Conservation (phyloP, 495 filamentous ascomycete genomes). For the Tuber indicum region DNA sequence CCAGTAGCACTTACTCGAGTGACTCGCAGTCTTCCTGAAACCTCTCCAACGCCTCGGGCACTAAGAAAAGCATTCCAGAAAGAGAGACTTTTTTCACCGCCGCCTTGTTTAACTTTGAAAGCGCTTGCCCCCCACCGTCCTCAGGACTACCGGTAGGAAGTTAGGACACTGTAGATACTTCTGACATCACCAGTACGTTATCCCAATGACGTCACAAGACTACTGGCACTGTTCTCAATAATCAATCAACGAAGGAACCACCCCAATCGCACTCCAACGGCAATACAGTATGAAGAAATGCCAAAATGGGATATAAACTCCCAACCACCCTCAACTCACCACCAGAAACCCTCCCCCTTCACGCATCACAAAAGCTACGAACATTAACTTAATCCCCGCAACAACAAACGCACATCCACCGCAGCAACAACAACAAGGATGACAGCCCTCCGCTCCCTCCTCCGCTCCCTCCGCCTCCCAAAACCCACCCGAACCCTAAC, state of each 20-base stretch:
- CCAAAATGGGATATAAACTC: not conserved
- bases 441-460: slow-evolving; percentile 16
- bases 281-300: not conserved
- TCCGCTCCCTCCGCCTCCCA: slow-evolving; percentile 6
- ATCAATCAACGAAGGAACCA: not conserved
- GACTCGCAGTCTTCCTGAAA: not conserved
- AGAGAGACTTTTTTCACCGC: not conserved
- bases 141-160: not conserved
- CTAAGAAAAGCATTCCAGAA: not conserved
- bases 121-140: not conserved
- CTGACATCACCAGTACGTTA: slow-evolving; percentile 6
- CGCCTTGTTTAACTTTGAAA: not conserved
- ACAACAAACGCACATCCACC: not conserved
- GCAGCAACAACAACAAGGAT: not conserved
- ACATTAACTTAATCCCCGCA: too few relatives aligned
- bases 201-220: slow-evolving; percentile 10
- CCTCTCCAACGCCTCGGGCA: not conserved
- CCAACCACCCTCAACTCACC: not conserved
- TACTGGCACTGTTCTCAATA: not conserved
- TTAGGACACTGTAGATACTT: not conserved
- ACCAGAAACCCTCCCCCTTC: not conserved
- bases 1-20: too few relatives aligned
- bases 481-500: not conserved
- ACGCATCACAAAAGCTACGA: not conserved
- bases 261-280: not conserved